These are phyloP conservation scores for Hypoxylon sp. DNA, from an alignment of 2,329 filamentous ascomycete species.

Conservation along the genomic window DNA sequence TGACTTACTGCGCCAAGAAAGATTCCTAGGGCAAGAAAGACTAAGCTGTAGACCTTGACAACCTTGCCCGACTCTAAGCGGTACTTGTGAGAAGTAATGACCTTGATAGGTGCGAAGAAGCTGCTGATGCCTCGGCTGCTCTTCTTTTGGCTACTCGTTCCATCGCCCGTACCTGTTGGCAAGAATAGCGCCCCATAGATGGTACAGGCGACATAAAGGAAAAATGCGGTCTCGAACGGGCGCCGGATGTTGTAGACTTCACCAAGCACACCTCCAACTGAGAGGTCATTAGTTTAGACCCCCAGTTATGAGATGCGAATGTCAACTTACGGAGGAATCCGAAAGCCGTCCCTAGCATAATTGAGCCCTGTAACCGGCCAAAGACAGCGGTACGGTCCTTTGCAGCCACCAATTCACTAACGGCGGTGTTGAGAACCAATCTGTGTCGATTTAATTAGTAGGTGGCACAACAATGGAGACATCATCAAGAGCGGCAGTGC, in stretches of 20 bases:
- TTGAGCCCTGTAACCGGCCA: conserved; percentile 71
- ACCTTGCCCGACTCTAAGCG: conserved; percentile 62
- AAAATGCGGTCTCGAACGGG: conserved; percentile 73
- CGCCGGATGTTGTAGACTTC: conserved; percentile 71
- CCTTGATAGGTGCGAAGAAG: conserved; percentile 72
- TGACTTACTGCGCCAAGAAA: conserved; percentile 71
- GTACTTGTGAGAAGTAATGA: conserved; percentile 70
- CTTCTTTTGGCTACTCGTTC: conserved; percentile 36
- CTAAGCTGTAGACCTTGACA: conserved; percentile 69
- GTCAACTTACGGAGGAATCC: conserved; percentile 67
- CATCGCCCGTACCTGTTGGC: conserved; percentile 51
- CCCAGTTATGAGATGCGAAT: not conserved
- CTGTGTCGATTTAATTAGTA: conserved; percentile 28
- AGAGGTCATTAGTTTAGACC: conserved; percentile 8
- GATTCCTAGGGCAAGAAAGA: conserved; percentile 73
- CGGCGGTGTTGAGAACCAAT: conserved; percentile 75
- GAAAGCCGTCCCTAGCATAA: conserved; percentile 74
- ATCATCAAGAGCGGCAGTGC: conserved; percentile 5
- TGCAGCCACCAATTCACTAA: conserved; percentile 72
- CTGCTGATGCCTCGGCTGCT: conserved; percentile 57
- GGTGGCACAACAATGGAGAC: not conserved
- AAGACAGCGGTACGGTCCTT: conserved; percentile 72
- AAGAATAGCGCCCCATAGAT: conserved; percentile 57
- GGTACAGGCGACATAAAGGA: conserved; percentile 63
- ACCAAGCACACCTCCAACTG: conserved; percentile 72